Evolutionary conservation across 228 moss, liverwort and hornwort genomes (phyloP).

Genomic region (Sphagnum fallax): DNA sequence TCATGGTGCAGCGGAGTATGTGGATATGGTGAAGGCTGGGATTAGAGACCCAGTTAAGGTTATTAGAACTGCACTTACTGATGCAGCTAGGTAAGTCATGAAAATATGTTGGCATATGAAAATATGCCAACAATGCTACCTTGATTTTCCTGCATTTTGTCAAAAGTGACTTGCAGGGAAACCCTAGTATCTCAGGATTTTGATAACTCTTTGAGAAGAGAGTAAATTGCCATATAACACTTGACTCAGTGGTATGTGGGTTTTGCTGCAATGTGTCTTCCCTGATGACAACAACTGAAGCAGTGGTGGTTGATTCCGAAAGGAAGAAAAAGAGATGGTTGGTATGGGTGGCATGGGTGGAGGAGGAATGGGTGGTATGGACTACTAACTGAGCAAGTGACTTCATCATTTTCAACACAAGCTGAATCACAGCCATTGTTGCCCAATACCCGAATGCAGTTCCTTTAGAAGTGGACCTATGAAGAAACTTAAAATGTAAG

Average conservation of each 20-base stretch:
- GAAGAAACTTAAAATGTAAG: too few relatives aligned
- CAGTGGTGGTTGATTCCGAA: neutral
- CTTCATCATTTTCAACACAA: neutral
- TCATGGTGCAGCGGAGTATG: constrained; percentile 1
- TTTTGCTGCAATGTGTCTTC: constrained; percentile 2
- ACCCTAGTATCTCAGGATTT: neutral
- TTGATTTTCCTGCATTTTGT: neutral
- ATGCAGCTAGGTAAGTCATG: constrained; percentile 2
- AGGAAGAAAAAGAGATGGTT: constrained; percentile 3
- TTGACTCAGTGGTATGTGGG: neutral
- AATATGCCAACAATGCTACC: neutral
- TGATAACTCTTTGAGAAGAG: too few relatives aligned
- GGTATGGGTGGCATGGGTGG: neutral
- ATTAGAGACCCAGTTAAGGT: constrained; percentile 7
- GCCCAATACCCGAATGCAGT: too few relatives aligned
- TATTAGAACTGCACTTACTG: constrained; percentile 5
- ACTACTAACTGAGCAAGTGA: neutral
- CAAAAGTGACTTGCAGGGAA: too few relatives aligned
- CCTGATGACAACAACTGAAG: constrained; percentile 8
- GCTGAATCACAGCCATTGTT: too few relatives aligned
- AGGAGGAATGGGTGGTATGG: constrained; percentile 1
- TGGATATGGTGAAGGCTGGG: constrained; percentile 9
- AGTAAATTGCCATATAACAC: too few relatives aligned
- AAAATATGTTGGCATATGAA: too few relatives aligned
- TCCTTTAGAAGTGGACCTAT: too few relatives aligned